Percentiles rank a stretch among this genome's conserved stretches.
Conservation (phyloP, 1,284 basidiomycete genomes). For the Neolentinus lepideus region DNA sequence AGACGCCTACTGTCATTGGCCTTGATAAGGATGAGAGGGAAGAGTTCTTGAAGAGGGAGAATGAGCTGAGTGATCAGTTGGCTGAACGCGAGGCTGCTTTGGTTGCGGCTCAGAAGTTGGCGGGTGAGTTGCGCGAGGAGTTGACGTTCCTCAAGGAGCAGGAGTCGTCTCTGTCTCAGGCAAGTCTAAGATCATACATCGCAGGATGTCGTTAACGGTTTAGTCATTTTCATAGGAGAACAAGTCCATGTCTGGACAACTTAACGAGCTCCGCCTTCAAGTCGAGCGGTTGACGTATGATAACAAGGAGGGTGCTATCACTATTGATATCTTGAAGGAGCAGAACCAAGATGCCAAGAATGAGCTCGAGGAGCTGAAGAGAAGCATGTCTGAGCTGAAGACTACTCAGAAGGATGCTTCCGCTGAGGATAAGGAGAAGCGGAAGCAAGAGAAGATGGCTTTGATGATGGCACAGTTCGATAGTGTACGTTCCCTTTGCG, state of each 20-base stretch:
- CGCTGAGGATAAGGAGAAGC: conserved; percentile 95
- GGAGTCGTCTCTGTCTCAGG: conserved; percentile 71
- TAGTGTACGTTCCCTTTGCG: conserved; percentile 47
- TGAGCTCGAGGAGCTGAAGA: conserved; percentile 89
- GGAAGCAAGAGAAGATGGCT: conserved; percentile 99
- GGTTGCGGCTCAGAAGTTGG: conserved; percentile 66
- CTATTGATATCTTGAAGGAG: conserved; percentile 95
- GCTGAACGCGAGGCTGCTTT: conserved; percentile 88
- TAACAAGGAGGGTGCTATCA: conserved; percentile 91
- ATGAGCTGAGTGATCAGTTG: conserved; percentile 91
- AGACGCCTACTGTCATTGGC: conserved; percentile 79
- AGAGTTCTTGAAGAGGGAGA: conserved; percentile 94
- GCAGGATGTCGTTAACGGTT: conserved; percentile 2
- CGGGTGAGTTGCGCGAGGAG: conserved; percentile 84
- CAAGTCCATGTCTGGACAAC: conserved; percentile 82
- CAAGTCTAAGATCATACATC: conserved; percentile 22
- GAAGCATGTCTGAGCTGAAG: conserved; percentile 76
- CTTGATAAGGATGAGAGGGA: conserved; percentile 97
- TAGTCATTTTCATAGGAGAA: conserved; percentile 63
- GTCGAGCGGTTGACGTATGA: conserved; percentile 93
- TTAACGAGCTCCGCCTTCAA: conserved; percentile 90
- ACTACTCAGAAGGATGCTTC: conserved; percentile 74
- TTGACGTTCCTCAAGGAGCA: conserved; percentile 88
- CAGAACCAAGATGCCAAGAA: conserved; percentile 84
- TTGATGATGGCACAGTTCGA: conserved; percentile 99